These are phyloP conservation scores for Nepenthes alata DNA, from an alignment of 179 eudicot species.

Conservation along the genomic window DNA sequence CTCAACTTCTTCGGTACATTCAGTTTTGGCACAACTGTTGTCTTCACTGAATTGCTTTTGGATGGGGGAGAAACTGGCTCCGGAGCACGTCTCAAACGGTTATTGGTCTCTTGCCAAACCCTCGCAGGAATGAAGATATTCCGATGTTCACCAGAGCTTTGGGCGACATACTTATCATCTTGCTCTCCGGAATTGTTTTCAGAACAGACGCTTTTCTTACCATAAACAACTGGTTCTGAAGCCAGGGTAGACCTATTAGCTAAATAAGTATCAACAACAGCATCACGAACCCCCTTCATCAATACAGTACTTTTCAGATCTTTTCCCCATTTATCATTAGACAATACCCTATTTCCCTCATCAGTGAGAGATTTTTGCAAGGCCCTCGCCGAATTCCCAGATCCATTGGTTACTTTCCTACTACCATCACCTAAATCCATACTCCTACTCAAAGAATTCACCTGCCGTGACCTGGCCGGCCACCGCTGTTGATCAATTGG, in stretches of 20 bases:
- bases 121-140: conserved; percentile 48
- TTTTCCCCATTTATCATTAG: conserved; percentile 37
- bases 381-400: conserved; percentile 43
- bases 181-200: conserved; percentile 52
- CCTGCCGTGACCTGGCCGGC: conserved; percentile 48
- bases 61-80: conserved; percentile 55
- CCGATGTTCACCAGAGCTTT: conserved; percentile 29
- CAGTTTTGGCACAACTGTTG: conserved; percentile 26
- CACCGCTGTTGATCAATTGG: conserved; percentile 57
- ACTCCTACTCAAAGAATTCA: conserved; percentile 40
- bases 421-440: conserved; percentile 48
- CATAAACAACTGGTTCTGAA: conserved; percentile 44
- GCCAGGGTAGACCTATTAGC: conserved; percentile 23
- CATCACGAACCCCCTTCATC: conserved; percentile 21
- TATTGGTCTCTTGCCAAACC: conserved; percentile 72
- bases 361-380: conserved; percentile 33
- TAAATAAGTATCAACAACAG: conserved; percentile 16
- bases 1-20: conserved; percentile 18
- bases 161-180: conserved; percentile 20
- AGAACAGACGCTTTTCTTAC: conserved; percentile 70
- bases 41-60: conserved; percentile 31
- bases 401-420: conserved; percentile 31
- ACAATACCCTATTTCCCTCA: conserved; percentile 30
- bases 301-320: conserved; percentile 30
- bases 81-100: conserved; percentile 42